Evolutionary conservation across 208 protist genomes (phyloP).

Genomic region (Leishmania aethiopica): DNA sequence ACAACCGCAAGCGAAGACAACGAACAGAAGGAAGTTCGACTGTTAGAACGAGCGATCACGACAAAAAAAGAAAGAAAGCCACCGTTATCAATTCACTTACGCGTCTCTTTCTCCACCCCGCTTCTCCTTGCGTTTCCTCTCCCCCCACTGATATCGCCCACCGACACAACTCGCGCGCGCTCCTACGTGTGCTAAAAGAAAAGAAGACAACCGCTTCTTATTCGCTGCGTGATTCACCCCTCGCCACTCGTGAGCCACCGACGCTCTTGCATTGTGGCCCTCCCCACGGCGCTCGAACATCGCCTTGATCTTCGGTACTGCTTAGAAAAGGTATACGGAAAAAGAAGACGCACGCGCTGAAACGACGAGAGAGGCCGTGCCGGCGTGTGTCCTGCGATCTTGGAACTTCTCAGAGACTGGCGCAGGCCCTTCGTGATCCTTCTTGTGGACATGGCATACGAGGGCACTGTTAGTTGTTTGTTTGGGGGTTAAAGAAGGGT

Average conservation of each 20-base stretch:
- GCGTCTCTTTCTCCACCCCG: neutral
- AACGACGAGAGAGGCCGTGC: neutral
- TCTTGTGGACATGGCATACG: neutral
- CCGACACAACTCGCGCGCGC: neutral
- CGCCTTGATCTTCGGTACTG: neutral
- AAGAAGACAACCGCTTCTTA: neutral
- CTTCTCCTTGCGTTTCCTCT: neutral
- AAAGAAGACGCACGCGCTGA: neutral
- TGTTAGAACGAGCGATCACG: neutral
- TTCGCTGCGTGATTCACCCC: constrained; percentile 2
- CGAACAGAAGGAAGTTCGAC: neutral
- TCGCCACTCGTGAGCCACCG: neutral
- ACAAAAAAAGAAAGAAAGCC: neutral
- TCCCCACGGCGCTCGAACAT: neutral
- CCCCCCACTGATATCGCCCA: neutral
- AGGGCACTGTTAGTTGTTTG: neutral
- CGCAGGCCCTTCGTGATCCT: neutral
- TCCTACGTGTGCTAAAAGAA: neutral
- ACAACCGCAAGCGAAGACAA: neutral
- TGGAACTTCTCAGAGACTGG: neutral
- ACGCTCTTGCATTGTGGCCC: neutral
- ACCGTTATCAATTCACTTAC: neutral
- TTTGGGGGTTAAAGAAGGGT: neutral
- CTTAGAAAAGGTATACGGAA: neutral
- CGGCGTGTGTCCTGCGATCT: neutral